Evolutionary conservation across 768 basidiomycete species (phyloP), one percentile per base, ranked within the genome.

Genomic region (Royoungia palumana): DNA sequence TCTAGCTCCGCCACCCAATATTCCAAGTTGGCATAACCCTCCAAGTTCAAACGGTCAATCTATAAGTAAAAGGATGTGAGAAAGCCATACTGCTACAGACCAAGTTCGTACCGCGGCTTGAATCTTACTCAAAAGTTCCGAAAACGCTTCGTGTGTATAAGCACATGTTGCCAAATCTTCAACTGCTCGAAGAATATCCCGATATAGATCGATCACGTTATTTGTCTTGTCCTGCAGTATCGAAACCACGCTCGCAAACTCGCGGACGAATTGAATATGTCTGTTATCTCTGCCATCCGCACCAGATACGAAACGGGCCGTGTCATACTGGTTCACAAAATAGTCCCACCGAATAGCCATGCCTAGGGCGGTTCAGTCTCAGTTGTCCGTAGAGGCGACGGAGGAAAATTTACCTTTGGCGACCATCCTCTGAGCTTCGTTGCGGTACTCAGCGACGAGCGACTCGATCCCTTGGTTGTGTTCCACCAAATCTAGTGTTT

Each of bases 341-440:
- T 92, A 80, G 65, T 98, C 96, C 96, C 96, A 99, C 21, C 89
- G 85, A 48, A 95, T 89, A 60, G 80, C 81, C 87, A 99, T 95
- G 22, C 95, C 94, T 95, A 39, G 14, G 43, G 17, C 22, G 5
- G 17, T 39, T 13, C n/a, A 10, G 35, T 42, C 38, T 22, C 35
- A 46, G 20, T 3, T 50, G 10, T 6, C 20, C 9, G 21, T 25
- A 16, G 19, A 44, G 46, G 22, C 5, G 7, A 19, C 4, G n/a
- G 35, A 17, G 27, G 19, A 39, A 4, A 16, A 61, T 81, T 40
- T 37, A 90, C 94, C 94, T 74, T 85, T 85, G 8, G 78, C 77
- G 52, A 98, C 87, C 91, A 97, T 95, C 63, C 89, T 75, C 70
- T 97, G 94, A 1, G 87, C 84, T 56, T 94, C 90, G 61, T 91